Percentiles rank a stretch among this genome's conserved stretches.
These are phyloP conservation scores for Pythium grandisporangium DNA, from an alignment of 352 stramenopile genomes.

Conservation along the genomic window DNA sequence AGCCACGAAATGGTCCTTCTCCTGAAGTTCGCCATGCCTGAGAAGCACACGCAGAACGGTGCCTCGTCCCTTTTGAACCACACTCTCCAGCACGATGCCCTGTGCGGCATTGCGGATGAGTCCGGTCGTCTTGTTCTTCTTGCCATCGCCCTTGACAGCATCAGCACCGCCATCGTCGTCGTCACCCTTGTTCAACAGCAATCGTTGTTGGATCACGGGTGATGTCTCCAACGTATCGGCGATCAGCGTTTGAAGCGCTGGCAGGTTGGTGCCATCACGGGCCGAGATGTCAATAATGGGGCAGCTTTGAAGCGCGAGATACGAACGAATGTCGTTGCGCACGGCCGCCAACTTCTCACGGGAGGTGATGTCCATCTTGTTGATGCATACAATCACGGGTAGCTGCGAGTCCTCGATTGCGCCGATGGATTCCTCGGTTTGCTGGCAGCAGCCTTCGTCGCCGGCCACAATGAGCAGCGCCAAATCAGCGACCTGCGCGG, in stretches of 20 bases:
- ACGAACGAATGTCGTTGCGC: slow-evolving; percentile 55
- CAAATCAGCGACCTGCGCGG: slow-evolving; percentile 97
- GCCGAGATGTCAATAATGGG: slow-evolving; percentile 75
- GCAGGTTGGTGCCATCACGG: slow-evolving; percentile 42
- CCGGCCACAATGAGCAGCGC: slow-evolving; percentile 96
- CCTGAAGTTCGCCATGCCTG: slow-evolving; percentile 44
- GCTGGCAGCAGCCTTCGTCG: slow-evolving; percentile 97
- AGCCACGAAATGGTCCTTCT: slow-evolving; percentile 72
- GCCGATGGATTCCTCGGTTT: slow-evolving; percentile 96
- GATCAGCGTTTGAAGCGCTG: slow-evolving; percentile 36
- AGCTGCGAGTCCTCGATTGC: slow-evolving; percentile 70
- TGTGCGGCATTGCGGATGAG: no score
- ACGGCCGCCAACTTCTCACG: slow-evolving; percentile 31
- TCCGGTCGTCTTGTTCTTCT: no score
- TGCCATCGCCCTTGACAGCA: no score
- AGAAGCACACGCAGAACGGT: slow-evolving; percentile 69
- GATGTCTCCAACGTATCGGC: slow-evolving; percentile 20
- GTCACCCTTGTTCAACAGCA: slow-evolving; percentile 25
- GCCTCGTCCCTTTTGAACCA: slow-evolving; percentile 51
- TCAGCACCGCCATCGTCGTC: no score
- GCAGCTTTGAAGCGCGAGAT: slow-evolving; percentile 67
- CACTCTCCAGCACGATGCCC: slow-evolving; percentile 67
- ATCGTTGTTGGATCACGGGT: slow-evolving; percentile 19
- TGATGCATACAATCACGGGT: slow-evolving; percentile 76
- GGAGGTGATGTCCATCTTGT: slow-evolving; percentile 76